Conservation (phyloP, 1,284 basidiomycete genomes). For the Moesziomyces sp. region DNA sequence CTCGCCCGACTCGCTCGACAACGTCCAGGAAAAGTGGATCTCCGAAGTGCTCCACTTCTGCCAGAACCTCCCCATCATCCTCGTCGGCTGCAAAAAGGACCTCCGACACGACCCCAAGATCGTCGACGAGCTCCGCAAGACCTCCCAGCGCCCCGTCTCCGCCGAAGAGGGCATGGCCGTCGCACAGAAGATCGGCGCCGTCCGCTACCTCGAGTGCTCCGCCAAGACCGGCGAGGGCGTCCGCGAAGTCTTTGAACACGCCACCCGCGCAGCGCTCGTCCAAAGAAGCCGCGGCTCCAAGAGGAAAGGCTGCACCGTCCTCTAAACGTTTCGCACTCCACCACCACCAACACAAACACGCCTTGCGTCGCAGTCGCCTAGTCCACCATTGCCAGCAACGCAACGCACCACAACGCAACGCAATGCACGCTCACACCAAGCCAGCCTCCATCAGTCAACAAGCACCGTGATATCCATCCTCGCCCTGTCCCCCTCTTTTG, state of each 20-base stretch:
- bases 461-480: conserved; percentile 2
- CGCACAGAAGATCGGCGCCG: conserved; percentile 87
- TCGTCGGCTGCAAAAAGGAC: conserved; percentile 86
- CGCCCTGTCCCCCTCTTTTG: neutral
- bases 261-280: conserved; percentile 80
- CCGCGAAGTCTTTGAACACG: conserved; percentile 89
- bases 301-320: conserved; percentile 72
- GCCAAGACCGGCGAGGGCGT: conserved; percentile 90
- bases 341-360: too few species aligned
- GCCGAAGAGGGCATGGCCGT: conserved; percentile 78
- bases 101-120: conserved; percentile 67
- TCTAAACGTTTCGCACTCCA: conserved; percentile 68
- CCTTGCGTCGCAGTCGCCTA: too few species aligned
- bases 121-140: conserved; percentile 68
- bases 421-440: too few species aligned
- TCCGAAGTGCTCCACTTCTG: conserved; percentile 95
- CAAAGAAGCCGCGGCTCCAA: conserved; percentile 69
- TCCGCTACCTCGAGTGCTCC: conserved; percentile 88
- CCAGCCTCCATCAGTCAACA: too few species aligned
- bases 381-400: too few species aligned
- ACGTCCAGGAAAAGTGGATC: conserved; percentile 97
- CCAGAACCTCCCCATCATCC: conserved; percentile 83
- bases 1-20: conserved; percentile 90
- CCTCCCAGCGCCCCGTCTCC: conserved; percentile 65
- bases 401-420: too few species aligned